phyloP scores from a whole-genome alignment of 1,139 yeast genomes.

The Nakaseomyces sp. region DNA sequence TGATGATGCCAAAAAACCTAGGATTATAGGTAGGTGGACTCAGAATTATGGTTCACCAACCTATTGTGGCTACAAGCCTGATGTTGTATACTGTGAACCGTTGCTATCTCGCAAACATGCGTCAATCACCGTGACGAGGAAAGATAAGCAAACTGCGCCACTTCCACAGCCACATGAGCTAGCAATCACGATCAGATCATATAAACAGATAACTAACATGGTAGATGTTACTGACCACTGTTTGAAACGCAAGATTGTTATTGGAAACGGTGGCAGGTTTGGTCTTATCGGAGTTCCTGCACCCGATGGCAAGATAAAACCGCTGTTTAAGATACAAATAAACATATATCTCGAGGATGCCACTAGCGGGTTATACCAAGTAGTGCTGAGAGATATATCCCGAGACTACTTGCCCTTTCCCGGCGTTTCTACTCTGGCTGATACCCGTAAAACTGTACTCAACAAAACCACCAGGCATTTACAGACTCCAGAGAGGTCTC shows the following conservation, averaged over 20 bases:
- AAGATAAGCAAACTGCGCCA: neutral
- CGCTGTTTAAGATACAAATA: constrained; percentile 11
- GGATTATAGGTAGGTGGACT: neutral
- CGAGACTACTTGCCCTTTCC: neutral
- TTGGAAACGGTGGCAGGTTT: constrained; percentile 21
- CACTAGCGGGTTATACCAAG: constrained; percentile 7
- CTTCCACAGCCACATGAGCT: neutral
- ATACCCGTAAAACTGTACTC: neutral
- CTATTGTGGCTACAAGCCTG: neutral
- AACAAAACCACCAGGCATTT: neutral
- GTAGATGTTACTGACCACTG: neutral
- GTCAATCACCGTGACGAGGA: neutral
- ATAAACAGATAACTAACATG: neutral
- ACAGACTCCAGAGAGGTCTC: neutral
- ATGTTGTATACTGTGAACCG: neutral
- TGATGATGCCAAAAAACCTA: neutral
- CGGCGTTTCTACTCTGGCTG: neutral
- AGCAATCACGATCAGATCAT: neutral
- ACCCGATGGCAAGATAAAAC: neutral
- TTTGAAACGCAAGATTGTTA: neutral
- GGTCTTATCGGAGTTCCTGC: constrained; percentile 13
- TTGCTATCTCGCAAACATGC: neutral
- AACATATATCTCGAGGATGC: constrained; percentile 9
- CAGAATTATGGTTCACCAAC: neutral
- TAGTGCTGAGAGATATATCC: neutral